Conservation (phyloP, 225 moss, liverwort and hornwort genomes). For the Polytrichum formosum region DNA sequence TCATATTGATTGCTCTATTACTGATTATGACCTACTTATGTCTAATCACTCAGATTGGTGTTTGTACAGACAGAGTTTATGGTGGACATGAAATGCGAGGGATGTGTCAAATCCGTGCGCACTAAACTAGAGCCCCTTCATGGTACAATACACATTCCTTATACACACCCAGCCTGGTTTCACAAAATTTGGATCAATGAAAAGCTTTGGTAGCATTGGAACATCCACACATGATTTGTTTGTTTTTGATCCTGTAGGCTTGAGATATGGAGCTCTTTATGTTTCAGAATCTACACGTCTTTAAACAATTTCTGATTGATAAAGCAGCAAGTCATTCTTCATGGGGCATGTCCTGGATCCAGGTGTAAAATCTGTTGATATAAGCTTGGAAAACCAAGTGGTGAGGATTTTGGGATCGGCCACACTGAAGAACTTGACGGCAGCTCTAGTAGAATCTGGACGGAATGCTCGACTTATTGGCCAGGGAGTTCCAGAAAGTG, state of each 20-base stretch:
- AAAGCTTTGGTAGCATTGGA: too few species aligned
- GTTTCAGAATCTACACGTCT: too few species aligned
- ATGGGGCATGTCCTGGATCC: constrained; percentile 9
- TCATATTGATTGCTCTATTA: not conserved
- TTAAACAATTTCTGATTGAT: too few species aligned
- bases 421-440: constrained; percentile 56
- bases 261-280: too few species aligned
- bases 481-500: constrained; percentile 84
- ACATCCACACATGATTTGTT: too few species aligned
- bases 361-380: constrained; percentile 84
- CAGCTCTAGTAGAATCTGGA: constrained; percentile 83
- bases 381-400: constrained; percentile 85
- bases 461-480: constrained; percentile 89
- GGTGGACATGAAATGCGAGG: constrained; percentile 94
- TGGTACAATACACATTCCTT: constrained; percentile 33
- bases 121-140: constrained; percentile 78
- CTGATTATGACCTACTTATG: not conserved
- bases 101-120: constrained; percentile 87
- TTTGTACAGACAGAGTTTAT: constrained; percentile 82
- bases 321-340: too few species aligned
- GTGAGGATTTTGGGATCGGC: constrained; percentile 81
- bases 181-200: too few species aligned
- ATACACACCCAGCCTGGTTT: too few species aligned
- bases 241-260: too few species aligned
- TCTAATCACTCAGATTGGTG: too few species aligned